Percentiles rank a stretch among this genome's conserved stretches.
phyloP scores from a whole-genome alignment of 2,329 filamentous ascomycete species.

The Ophiostoma perfectum region DNA sequence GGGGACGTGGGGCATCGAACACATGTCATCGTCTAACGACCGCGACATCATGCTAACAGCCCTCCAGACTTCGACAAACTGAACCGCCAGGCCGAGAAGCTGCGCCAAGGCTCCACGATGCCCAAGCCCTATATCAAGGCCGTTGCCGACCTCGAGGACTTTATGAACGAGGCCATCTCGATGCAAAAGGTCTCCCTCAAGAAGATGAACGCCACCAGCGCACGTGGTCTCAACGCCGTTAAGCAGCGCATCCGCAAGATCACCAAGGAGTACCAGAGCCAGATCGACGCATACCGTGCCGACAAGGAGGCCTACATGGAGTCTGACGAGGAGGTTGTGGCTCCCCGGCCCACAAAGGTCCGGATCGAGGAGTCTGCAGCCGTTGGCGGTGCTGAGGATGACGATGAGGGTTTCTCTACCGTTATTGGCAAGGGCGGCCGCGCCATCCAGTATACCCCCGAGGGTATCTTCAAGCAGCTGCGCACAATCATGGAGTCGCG shows the following conservation, averaged over 20 bases:
- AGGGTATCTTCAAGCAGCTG: slow-evolving; percentile 97
- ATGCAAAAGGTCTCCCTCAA: slow-evolving; percentile 95
- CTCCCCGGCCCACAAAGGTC: slow-evolving; percentile 44
- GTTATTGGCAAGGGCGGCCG: slow-evolving; percentile 89
- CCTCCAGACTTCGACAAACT: slow-evolving; percentile 83
- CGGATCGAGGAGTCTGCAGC: slow-evolving; percentile 44
- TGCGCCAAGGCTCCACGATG: slow-evolving; percentile 67
- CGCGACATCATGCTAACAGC: neutral
- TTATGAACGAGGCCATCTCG: slow-evolving; percentile 85
- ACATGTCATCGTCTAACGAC: no score
- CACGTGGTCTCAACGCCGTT: slow-evolving; percentile 89
- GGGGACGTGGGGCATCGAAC: neutral
- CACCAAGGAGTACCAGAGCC: slow-evolving; percentile 86
- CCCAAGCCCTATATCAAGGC: slow-evolving; percentile 92
- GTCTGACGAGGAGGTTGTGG: slow-evolving; percentile 65
- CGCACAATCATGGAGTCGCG: slow-evolving; percentile 88
- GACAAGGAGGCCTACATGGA: slow-evolving; percentile 86
- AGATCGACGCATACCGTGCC: slow-evolving; percentile 80
- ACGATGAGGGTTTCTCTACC: slow-evolving; percentile 82
- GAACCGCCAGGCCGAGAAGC: slow-evolving; percentile 77
- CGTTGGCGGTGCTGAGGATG: slow-evolving; percentile 44
- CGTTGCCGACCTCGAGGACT: slow-evolving; percentile 87
- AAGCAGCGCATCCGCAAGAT: slow-evolving; percentile 99
- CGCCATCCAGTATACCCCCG: slow-evolving; percentile 84
- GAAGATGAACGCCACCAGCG: slow-evolving; percentile 98